Percentiles rank a stretch among this genome's conserved stretches.
phyloP scores from a whole-genome alignment of 2,329 filamentous ascomycete genomes.

The Colletotrichum theobromicola region DNA sequence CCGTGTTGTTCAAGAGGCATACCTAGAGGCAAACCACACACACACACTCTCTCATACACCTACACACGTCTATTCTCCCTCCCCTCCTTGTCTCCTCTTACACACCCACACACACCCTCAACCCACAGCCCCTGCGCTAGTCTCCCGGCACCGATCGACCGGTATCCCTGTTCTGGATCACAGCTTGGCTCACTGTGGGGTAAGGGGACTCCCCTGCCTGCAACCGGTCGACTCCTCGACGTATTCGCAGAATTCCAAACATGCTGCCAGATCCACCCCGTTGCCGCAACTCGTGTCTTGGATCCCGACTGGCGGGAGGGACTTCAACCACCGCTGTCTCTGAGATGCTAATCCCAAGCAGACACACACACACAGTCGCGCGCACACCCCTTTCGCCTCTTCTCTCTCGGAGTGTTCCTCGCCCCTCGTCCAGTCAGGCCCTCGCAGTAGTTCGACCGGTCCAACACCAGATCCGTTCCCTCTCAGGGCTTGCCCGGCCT shows the following conservation, averaged over 20 bases:
- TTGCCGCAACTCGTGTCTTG: constrained; percentile 19
- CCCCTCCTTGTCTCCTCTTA: background rate
- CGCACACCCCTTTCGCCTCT: background rate
- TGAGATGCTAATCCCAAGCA: background rate
- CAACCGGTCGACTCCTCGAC: constrained; percentile 9
- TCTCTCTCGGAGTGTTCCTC: background rate
- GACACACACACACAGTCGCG: background rate
- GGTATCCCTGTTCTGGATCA: constrained; percentile 16
- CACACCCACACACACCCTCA: background rate
- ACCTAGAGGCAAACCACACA: background rate
- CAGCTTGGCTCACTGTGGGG: constrained; percentile 9
- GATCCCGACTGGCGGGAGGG: constrained; percentile 3
- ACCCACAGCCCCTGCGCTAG: constrained; percentile 13
- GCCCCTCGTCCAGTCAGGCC: background rate
- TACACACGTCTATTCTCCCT: background rate
- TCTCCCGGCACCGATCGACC: constrained; percentile 6
- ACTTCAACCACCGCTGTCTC: background rate
- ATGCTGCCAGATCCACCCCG: constrained; percentile 15
- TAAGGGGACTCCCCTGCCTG: constrained; percentile 14
- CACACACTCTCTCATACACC: background rate
- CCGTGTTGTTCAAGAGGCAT: background rate
- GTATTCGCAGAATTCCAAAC: constrained; percentile 12
- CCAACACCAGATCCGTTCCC: background rate
- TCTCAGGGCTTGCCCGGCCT: constrained; percentile 1
- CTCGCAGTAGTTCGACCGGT: constrained; percentile 11